Percentiles rank a stretch among this genome's conserved stretches.
phyloP scores from a whole-genome alignment of 345 rosid genomes.

The Hevea brasiliensis region DNA sequence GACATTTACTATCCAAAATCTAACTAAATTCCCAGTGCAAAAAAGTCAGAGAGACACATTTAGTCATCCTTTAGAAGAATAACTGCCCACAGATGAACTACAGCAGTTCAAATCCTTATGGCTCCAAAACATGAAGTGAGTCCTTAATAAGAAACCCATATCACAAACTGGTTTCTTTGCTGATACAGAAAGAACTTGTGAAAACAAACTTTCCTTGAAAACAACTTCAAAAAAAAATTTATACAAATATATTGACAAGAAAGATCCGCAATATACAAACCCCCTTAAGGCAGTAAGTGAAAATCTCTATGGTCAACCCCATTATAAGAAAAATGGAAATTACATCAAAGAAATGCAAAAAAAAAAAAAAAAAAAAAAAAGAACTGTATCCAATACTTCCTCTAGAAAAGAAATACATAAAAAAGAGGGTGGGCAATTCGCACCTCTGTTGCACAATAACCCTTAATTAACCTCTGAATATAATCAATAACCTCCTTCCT shows the following conservation, averaged over 20 bases:
- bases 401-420: background rate
- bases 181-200: background rate
- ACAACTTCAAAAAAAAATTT: background rate
- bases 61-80: background rate
- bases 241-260: background rate
- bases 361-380: background rate
- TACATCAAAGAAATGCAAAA: constrained; percentile 1
- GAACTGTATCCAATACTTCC: background rate
- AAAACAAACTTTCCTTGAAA: constrained; percentile 8
- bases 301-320: constrained; percentile 4
- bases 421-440: constrained; percentile 20
- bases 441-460: constrained; percentile 67
- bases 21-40: background rate
- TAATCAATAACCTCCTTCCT: constrained; percentile 63
- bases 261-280: constrained; percentile 3
- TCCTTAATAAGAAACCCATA: constrained; percentile 5
- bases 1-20: background rate
- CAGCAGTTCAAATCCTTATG: background rate
- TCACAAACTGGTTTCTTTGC: background rate
- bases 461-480: constrained; percentile 51
- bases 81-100: constrained; percentile 1
- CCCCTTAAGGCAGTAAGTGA: background rate
- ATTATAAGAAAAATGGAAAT: background rate
- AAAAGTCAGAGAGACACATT: background rate
- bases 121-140: background rate